Evolutionary conservation across 345 rosid species (phyloP), one percentile per base, ranked within the genome.

Genomic region (Capsella bursapastoris): DNA sequence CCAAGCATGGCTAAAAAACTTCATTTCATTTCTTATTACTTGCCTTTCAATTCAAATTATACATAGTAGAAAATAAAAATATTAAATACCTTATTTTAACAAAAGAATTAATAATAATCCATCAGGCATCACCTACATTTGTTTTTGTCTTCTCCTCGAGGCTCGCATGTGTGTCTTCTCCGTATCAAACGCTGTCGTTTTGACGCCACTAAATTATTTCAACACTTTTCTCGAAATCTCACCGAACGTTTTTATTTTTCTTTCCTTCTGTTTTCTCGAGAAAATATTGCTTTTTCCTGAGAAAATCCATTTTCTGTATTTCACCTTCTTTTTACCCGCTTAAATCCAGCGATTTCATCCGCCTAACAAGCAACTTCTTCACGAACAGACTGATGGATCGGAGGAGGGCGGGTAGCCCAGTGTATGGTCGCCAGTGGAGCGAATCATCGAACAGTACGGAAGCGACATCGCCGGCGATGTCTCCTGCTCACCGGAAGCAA

Each of bases 391-490:
- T 34, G 29, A 95, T 96, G 99, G 99, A 92, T 88, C 97, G 96
- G 66, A 76, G 96, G 78, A 84, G 96, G 81, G 65, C 91, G 1
- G 96, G 35, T 4, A 96, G 98, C 73, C 99, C 98, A 38, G 91
- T 83, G 44, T 86, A 88, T 73, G 77, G 86, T 3, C 86, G 99
- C 68, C 97, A 96, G 86, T 89, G 97, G 97, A 96, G 95, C 71
- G 95, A 88, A 15, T 81, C 84, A 51, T 88, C 96, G 4, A 89
- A 83, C 86, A 88, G 89, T 82, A 89, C 97, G 1, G 97, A 96
- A 2, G 83, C 99, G 1, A 85, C 95, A 5, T 96, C 99, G 0
- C 98, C 98, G 79, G 84, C 84, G 44, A 85, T 83, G 88, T 90
- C 92, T 4, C 97, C 94, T 66, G 98, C 97, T 41, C 98, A 89